Conservation (phyloP, 2,329 filamentous ascomycete genomes). For the Aureobasidium zeae region DNA sequence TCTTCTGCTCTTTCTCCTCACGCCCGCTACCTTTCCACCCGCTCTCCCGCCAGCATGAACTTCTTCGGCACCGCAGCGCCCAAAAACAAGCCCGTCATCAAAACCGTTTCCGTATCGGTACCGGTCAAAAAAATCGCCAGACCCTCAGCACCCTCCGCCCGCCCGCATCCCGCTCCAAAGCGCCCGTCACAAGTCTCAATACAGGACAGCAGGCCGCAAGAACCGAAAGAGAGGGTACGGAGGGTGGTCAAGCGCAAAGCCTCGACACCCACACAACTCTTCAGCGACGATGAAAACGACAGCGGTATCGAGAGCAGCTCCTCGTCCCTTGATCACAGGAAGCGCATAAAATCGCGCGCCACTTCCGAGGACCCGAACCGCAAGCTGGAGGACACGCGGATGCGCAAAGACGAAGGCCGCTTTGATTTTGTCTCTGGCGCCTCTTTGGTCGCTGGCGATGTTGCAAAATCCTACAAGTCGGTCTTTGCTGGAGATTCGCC, state of each 20-base stretch:
- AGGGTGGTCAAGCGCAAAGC: conserved; percentile 30
- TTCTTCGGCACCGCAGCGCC: conserved; percentile 12
- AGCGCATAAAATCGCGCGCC: conserved; percentile 30
- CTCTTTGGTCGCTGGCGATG: conserved; percentile 32
- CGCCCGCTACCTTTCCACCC: background rate
- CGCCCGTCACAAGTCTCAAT: conserved; percentile 1
- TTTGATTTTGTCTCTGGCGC: conserved; percentile 34
- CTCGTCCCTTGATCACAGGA: conserved; percentile 26
- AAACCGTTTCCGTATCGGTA: conserved; percentile 4
- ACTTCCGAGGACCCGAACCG: conserved; percentile 24
- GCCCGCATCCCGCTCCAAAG: conserved; percentile 1
- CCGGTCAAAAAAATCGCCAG: conserved; percentile 6
- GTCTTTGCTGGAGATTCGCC: conserved; percentile 38
- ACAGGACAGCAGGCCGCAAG: background rate
- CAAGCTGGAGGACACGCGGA: conserved; percentile 12
- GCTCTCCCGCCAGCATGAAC: conserved; percentile 4
- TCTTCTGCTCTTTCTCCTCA: background rate
- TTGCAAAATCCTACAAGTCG: conserved; percentile 41
- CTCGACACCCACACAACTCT: conserved; percentile 26
- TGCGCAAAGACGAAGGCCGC: conserved; percentile 22
- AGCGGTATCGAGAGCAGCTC: conserved; percentile 25
- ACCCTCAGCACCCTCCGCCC: background rate
- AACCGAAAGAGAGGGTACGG: conserved; percentile 16
- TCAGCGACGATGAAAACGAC: conserved; percentile 26
- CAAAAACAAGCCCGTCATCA: conserved; percentile 15